Base-by-base conservation (phyloP, 2,329 filamentous ascomycete genomes). In the Apiospora malaysiana region DNA sequence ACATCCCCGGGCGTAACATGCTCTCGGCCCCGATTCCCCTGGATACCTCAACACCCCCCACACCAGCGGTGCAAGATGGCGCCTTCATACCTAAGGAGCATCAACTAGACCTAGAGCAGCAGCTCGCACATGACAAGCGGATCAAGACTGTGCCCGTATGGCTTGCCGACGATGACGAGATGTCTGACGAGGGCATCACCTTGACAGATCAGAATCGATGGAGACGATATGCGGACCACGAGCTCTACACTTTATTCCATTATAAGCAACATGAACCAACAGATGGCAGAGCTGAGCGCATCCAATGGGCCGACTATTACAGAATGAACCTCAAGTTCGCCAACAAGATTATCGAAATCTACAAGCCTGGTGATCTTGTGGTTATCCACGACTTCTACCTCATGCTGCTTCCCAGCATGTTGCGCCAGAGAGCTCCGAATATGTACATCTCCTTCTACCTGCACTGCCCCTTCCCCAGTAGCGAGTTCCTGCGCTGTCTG, bases 381-480 rank as follows among this genome's bases (percentile, higher is more conserved):
- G 90, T 97, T 80, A 90, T 98, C 69, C 95, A 98, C 80, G 95
- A 98, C 82, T 98, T 97, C 81, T 95, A 97, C 79, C 89, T 98
- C 66, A 90, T 98, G 81, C 87, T 98, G 32, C 88, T 98, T 4
- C 95, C 96, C 2, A 94, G 91, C 82, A 90, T 98, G 84, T 85
- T 98, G 71, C 92, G 95, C 66, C 94, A 97, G 81, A 90, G 92
- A 56, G 86, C 95, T 23, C 93, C 94, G 4, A 93, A 94, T 80
- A 93, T 97, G 82, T 97, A 97, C 84, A 95, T 98, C 78, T 92
- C 94, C 69, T 98, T 98, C 85, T 98, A 94, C 85, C 86, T 98
- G 66, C 95, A 98, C 82, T 92, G 94, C 65, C 95, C 95, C 0
- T 98, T 98, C 82, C 95, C 95, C 45, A 97, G 94, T 82, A 97